These are phyloP conservation scores for Aspergillus asperescens DNA, from an alignment of 495 filamentous ascomycete species.

Conservation along the genomic window DNA sequence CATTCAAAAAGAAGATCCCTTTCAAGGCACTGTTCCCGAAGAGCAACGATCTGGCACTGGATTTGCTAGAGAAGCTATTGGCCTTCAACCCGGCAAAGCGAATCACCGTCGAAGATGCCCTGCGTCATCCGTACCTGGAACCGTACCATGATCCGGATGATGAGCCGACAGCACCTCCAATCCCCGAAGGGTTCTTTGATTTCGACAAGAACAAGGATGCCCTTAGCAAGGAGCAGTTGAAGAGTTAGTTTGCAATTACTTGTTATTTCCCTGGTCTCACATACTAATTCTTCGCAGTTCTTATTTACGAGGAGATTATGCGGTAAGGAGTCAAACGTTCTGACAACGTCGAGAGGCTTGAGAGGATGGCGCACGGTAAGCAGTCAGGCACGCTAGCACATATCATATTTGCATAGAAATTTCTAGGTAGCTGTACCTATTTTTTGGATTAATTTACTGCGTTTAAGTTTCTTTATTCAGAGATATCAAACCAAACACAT, in stretches of 20 bases:
- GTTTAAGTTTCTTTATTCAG: background rate
- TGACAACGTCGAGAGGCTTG: background rate
- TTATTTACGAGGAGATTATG: slow-evolving; percentile 99
- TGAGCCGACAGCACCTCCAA: slow-evolving; percentile 92
- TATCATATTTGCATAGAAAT: slow-evolving; percentile 20
- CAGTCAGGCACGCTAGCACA: slow-evolving; percentile 12
- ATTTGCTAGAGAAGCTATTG: slow-evolving; percentile 89
- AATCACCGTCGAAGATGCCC: slow-evolving; percentile 93
- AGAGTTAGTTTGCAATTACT: slow-evolving; percentile 50
- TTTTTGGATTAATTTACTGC: slow-evolving; percentile 11
- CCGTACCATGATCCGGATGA: slow-evolving; percentile 99
- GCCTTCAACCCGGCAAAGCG: slow-evolving; percentile 99
- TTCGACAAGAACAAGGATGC: slow-evolving; percentile 99
- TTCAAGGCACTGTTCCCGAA: slow-evolving; percentile 97
- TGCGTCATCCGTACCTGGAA: slow-evolving; percentile 96
- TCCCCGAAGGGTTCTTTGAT: slow-evolving; percentile 98
- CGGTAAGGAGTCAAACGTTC: slow-evolving; percentile 52
- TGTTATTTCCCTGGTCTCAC: background rate
- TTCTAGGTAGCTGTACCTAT: slow-evolving; percentile 15
- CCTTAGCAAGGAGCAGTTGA: slow-evolving; percentile 96
- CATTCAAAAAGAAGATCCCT: slow-evolving; percentile 99
- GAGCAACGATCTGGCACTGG: slow-evolving; percentile 87
- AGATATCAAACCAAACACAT: background rate
- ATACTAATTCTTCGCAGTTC: slow-evolving; percentile 45
- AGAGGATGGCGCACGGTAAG: slow-evolving; percentile 1